Evolutionary conservation across 768 basidiomycete species (phyloP).

Genomic region (Termitomyces sp.): DNA sequence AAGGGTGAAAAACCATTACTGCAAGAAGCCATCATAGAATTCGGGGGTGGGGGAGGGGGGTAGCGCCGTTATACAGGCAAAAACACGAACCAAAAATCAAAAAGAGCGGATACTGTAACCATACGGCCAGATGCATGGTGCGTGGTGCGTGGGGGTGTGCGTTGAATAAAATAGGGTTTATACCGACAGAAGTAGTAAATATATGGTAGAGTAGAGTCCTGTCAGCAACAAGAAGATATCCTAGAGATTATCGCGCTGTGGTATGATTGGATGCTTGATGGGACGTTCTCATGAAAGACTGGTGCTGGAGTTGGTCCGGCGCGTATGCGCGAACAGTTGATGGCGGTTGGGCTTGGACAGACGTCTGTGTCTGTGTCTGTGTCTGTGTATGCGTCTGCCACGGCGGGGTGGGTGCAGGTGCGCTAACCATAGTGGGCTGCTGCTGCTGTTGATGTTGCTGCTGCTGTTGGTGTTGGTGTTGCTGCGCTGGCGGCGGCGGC

Average conservation of each 20-base stretch:
- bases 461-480: too few relatives aligned
- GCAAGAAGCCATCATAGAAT: constrained; percentile 9
- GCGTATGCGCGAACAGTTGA: constrained; percentile 20
- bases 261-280: constrained; percentile 21
- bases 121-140: background rate
- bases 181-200: background rate
- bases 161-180: background rate
- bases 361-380: constrained; percentile 7
- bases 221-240: constrained; percentile 14
- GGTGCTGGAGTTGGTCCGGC: constrained; percentile 30
- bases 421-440: constrained; percentile 14
- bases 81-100: background rate
- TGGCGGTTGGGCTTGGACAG: constrained; percentile 14
- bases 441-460: background rate
- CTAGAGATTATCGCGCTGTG: constrained; percentile 19
- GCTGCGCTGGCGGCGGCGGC: constrained; percentile 15
- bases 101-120: background rate
- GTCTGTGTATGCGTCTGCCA: constrained; percentile 17
- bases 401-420: constrained; percentile 25
- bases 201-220: constrained; percentile 3
- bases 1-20: background rate
- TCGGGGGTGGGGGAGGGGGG: background rate
- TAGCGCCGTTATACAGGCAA: constrained; percentile 17
- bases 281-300: constrained; percentile 31
- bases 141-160: too few relatives aligned